Evolutionary conservation across 176 grass and related monocot genomes (phyloP).

Genomic region (Guadua angustifolia): DNA sequence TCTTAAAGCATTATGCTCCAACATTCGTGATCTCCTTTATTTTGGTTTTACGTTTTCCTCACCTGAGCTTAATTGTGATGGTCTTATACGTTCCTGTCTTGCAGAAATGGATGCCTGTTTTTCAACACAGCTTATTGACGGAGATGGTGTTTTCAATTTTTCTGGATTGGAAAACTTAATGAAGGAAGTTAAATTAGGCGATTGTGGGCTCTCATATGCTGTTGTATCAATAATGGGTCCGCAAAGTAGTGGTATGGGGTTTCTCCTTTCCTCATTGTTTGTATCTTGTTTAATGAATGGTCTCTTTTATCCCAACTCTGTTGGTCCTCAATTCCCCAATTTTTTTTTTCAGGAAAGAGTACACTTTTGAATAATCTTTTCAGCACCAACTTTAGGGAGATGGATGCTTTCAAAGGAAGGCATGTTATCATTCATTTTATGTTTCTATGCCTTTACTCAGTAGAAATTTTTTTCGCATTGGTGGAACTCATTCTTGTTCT

Average conservation of each 20-base stretch:
- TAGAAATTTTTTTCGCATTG: neutral
- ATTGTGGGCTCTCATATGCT: constrained; percentile 91
- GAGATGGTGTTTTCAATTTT: constrained; percentile 85
- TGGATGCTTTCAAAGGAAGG: constrained; percentile 99
- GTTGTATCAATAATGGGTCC: constrained; percentile 99
- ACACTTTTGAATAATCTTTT: constrained; percentile 99
- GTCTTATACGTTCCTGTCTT: constrained; percentile 30
- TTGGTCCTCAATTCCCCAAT: neutral
- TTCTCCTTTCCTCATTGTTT: constrained; percentile 31
- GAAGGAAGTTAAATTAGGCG: constrained; percentile 73
- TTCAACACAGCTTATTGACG: constrained; percentile 85
- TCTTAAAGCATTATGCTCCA: neutral
- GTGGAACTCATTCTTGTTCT: constrained; percentile 6
- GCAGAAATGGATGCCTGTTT: constrained; percentile 78
- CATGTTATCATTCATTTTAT: constrained; percentile 42
- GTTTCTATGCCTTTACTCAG: constrained; percentile 37
- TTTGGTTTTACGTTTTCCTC: neutral
- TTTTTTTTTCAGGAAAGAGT: constrained; percentile 76
- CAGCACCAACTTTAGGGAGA: constrained; percentile 90
- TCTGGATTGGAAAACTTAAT: constrained; percentile 71
- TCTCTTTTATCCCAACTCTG: neutral
- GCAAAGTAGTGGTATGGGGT: constrained; percentile 90
- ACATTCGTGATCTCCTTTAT: neutral
- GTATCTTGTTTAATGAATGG: neutral
- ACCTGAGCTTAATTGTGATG: constrained; percentile 23